Base-by-base conservation (phyloP, 495 filamentous ascomycete species). In the Aspergillus avenaceus region DNA sequence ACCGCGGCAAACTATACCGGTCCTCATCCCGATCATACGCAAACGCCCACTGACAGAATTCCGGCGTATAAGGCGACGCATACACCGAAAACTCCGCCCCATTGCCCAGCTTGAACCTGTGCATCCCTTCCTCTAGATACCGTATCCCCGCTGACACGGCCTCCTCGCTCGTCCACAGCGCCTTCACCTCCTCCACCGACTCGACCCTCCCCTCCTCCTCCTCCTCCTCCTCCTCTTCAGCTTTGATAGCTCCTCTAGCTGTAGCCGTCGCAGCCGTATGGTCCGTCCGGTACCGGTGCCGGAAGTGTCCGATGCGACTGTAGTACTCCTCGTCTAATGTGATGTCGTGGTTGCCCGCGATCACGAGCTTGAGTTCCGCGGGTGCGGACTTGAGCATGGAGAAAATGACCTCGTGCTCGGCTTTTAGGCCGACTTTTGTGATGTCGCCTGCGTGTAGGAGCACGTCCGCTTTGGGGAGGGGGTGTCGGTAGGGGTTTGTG, bases 291-390 rank as follows among this genome's bases (percentile, higher is more conserved):
- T 54, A 64, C 4, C 59, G 56, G 47, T 75, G 72, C 6, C 69
- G 58, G 18, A 22, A 37, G 38, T 66, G 61, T 8, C 72, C 72
- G 13, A 56, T 49, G 3, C 24, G 37, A 5, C 55, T 45, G 53
- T 79, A 82, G 55, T 75, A 76, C 3, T 76, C 64, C 23, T 65
- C 63, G 59, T 93, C 86, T 3, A 91, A 78, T 0, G 80, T 80
- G 47, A 87, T 77, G 60, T 92, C 88, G 65, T 91, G 88, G 62
- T 92, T 91, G 0, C 88, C 88, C 1, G 88, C 81, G 44, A 95
- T 90, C 27, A 91, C 81, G 28, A 95, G 67, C 52, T 91, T 95
- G 5, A 91, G 65, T 16, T 84, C 78, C 0, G 88, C 87, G 5
- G 79, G 56, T 45, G 84, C 77, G 0, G 45, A 54, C 13, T 61